Base-by-base conservation (phyloP, 2,329 filamentous ascomycete genomes). In the Apiospora kogelbergensis region DNA sequence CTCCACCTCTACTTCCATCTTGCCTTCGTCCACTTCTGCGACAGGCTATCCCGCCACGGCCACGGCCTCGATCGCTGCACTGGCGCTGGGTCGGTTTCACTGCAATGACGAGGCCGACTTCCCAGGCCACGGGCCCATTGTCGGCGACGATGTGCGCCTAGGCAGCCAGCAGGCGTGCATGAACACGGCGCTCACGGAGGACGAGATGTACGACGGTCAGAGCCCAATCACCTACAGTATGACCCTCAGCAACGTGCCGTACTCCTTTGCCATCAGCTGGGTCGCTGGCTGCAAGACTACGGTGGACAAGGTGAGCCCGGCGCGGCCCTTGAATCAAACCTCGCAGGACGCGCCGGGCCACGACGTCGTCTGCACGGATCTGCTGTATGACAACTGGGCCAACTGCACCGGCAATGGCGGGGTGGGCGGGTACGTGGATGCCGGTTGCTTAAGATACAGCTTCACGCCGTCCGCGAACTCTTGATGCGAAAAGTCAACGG, bases 181-280 rank as follows among this genome's bases (percentile, higher is more conserved):
- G 53, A 60, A 60, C 30, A 60, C 53, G 30, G 53, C 30, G 26
- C 53, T 60, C 7, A 3, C 3, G 17, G 53, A 60, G 53, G 30
- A 60, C 30, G 26, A 60, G 10, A 60, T 60, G 53, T 60, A 60
- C 30, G 53, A 60, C 26, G 53, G 53, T 17, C 37, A 60, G 10
- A 20, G 26, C 15, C 26, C 53, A 3, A 60, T 60, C 17, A 60
- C 53, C 53, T 60, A 60, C 53, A 60, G 30, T 20, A 17, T 30
- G 30, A 60, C 30, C 30, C 20, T 60, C 53, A 37, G 9, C 30
- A 37, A 60, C 20, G 53, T 60, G 53, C 53, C 53, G 26, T 60
- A 60, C 53, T 60, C 37, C 53, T 60, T 60, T 20, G 30, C 53
- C 53, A 60, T 60, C 53, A 60, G 53, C 53, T 60, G 53, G 53